A percentile compares a stretch with the other conserved stretches of the same genome.
phyloP scores from a whole-genome alignment of 1,284 basidiomycete genomes.

The Heterobasidion annosum region DNA sequence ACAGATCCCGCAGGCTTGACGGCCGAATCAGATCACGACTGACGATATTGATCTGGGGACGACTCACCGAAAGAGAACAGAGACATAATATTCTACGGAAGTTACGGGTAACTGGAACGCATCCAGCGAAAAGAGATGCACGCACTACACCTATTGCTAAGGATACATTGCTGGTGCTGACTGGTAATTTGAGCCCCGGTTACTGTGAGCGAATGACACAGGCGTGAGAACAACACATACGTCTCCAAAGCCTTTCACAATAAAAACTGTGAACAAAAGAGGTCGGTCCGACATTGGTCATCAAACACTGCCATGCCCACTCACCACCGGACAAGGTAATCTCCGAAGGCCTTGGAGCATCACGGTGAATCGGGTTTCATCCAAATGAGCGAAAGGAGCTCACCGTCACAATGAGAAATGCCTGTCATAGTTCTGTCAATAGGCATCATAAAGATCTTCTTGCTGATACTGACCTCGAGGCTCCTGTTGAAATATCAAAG shows the following conservation, averaged over 20 bases:
- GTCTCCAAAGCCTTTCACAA: not conserved
- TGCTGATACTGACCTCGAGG: not conserved
- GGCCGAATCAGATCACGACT: not conserved
- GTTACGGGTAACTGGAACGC: not conserved
- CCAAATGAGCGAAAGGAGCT: not conserved
- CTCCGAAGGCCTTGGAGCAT: not conserved
- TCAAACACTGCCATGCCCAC: not conserved
- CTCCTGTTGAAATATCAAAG: not conserved
- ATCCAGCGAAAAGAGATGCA: not conserved
- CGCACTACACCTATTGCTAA: not conserved
- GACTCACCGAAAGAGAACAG: not conserved
- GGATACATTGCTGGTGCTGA: not conserved
- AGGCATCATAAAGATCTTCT: not conserved
- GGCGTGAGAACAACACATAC: not conserved
- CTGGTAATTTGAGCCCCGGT: not conserved
- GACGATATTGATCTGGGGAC: not conserved
- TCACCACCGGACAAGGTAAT: not conserved
- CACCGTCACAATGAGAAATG: not conserved
- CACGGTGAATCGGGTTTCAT: not conserved
- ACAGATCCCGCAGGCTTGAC: not conserved
- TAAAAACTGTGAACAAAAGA: not conserved
- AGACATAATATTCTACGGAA: not conserved
- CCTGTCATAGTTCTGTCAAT: not conserved
- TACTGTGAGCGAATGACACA: not conserved
- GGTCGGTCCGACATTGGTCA: not conserved